Percentiles rank a stretch among this genome's conserved stretches.
phyloP scores from a whole-genome alignment of 352 stramenopile species.

The Phytopythium delawarense region DNA sequence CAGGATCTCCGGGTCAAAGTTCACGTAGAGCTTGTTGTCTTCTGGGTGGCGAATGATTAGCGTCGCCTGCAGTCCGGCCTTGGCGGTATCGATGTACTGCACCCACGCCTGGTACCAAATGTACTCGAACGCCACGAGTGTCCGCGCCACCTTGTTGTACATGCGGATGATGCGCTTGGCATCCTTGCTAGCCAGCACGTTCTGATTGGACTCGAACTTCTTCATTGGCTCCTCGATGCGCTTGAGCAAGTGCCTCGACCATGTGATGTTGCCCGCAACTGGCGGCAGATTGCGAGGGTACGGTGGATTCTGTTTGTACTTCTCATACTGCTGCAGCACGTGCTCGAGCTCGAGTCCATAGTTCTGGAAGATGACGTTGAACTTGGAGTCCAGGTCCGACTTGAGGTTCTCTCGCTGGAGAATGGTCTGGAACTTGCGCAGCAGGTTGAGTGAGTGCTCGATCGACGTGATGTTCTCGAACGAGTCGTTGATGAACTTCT shows the following conservation, averaged over 20 bases:
- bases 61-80: conserved; percentile 96
- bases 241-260: conserved; percentile 96
- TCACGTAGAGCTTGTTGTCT: conserved; percentile 98
- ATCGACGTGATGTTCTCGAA: conserved; percentile 99
- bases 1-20: conserved; percentile 98
- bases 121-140: conserved; percentile 98
- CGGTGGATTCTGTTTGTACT: conserved; percentile 97
- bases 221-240: conserved; percentile 99
- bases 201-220: conserved; percentile 98
- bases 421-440: conserved; percentile 98
- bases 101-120: conserved; percentile 99
- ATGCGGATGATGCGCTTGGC: conserved; percentile 98
- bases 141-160: conserved; percentile 99
- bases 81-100: conserved; percentile 97
- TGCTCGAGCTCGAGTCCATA: conserved; percentile 97
- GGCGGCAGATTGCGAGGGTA: conserved; percentile 96
- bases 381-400: conserved; percentile 97
- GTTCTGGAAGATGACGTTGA: conserved; percentile 99
- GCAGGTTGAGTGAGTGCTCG: conserved; percentile 94
- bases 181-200: conserved; percentile 96
- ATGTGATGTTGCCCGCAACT: conserved; percentile 98
- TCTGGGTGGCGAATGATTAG: conserved; percentile 98
- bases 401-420: conserved; percentile 98
- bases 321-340: conserved; percentile 98
- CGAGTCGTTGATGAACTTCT: conserved; percentile 98